phyloP scores from a whole-genome alignment of 495 filamentous ascomycete genomes.

The Hypoxylon rickii region DNA sequence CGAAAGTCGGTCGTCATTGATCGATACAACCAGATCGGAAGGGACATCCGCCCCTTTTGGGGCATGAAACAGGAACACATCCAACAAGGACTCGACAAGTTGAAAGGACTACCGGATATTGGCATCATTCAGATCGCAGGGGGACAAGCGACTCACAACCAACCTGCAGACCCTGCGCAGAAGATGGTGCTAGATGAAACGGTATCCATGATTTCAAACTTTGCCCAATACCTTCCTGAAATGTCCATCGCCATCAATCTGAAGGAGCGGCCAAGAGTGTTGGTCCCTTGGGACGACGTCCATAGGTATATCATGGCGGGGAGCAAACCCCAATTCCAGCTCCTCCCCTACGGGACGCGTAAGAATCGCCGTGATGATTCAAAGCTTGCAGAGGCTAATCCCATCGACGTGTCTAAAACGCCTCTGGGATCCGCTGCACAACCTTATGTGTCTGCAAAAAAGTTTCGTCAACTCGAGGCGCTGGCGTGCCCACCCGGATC shows the following conservation, averaged over 20 bases:
- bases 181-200: slow-evolving; percentile 64
- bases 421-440: slow-evolving; percentile 14
- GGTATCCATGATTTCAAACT: slow-evolving; percentile 66
- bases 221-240: slow-evolving; percentile 71
- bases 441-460: slow-evolving; percentile 43
- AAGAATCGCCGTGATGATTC: slow-evolving; percentile 44
- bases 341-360: slow-evolving; percentile 36
- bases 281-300: slow-evolving; percentile 65
- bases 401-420: neutral
- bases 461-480: slow-evolving; percentile 57
- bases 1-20: slow-evolving; percentile 71
- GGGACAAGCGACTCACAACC: slow-evolving; percentile 53
- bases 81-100: slow-evolving; percentile 45
- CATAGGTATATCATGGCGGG: slow-evolving; percentile 45
- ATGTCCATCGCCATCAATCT: slow-evolving; percentile 85
- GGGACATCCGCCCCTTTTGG: slow-evolving; percentile 75
- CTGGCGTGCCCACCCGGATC: slow-evolving; percentile 63
- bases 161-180: slow-evolving; percentile 50
- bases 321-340: slow-evolving; percentile 30
- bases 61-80: slow-evolving; percentile 65
- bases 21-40: slow-evolving; percentile 73
- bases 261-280: slow-evolving; percentile 75
- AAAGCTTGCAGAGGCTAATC: slow-evolving; percentile 18
- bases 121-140: slow-evolving; percentile 49
- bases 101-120: slow-evolving; percentile 31